Conservation (phyloP, 495 filamentous ascomycete genomes). For the Lasiosphaeria miniovina region DNA sequence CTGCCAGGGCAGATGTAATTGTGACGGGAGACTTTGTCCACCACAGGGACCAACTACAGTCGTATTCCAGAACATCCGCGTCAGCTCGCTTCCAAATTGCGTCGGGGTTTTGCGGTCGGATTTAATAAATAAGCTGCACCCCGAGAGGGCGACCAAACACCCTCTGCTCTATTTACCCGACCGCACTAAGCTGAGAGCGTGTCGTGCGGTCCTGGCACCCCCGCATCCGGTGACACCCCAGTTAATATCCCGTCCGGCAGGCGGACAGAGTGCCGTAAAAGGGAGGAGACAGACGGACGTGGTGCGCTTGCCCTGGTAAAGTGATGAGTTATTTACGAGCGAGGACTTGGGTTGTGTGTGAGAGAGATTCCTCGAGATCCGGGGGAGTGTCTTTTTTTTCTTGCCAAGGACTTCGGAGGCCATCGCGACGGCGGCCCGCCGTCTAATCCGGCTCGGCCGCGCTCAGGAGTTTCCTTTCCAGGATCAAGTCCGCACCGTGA, state of each 20-base stretch:
- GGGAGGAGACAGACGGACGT: neutral
- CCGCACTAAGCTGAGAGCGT: neutral
- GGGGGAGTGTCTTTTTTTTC: neutral
- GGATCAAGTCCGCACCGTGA: too few relatives aligned
- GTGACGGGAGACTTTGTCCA: too few relatives aligned
- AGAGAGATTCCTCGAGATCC: too few relatives aligned
- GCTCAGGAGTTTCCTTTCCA: too few relatives aligned
- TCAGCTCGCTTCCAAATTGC: neutral
- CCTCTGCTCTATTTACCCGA: neutral
- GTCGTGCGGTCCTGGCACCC: neutral
- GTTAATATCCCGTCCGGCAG: neutral
- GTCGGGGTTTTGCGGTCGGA: neutral
- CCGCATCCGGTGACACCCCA: constrained; percentile 1
- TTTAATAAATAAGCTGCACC: neutral
- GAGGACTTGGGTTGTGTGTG: too few relatives aligned
- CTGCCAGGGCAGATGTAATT: too few relatives aligned
- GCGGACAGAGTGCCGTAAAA: neutral
- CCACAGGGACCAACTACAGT: too few relatives aligned
- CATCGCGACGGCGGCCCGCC: neutral
- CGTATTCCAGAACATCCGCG: too few relatives aligned
- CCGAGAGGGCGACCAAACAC: neutral
- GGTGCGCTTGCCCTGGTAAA: neutral
- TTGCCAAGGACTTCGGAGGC: neutral
- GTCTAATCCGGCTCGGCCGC: too few relatives aligned
- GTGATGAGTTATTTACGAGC: too few relatives aligned